These are phyloP conservation scores for Chrysoporthe puriensis DNA, from an alignment of 2,329 filamentous ascomycete genomes.

Conservation along the genomic window DNA sequence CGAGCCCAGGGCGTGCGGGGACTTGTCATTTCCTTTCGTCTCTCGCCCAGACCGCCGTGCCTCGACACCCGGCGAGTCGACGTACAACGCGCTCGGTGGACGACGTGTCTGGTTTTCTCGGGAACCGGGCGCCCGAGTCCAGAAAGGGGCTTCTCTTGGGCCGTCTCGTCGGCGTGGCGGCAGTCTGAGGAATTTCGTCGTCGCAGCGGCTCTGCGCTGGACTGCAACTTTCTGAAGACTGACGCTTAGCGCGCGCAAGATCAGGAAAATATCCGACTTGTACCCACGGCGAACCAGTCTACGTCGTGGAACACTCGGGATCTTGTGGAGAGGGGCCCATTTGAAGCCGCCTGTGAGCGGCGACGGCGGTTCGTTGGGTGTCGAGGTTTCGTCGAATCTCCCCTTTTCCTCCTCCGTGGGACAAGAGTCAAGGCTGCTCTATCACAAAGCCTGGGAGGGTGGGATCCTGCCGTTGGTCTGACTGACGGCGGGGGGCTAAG, in stretches of 20 bases:
- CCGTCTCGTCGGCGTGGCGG: conserved; percentile 19
- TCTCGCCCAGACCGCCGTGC: not conserved
- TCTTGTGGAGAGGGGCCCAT: conserved; percentile 17
- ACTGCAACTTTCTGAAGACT: not conserved
- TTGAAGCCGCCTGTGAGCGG: conserved; percentile 8
- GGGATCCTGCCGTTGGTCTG: conserved; percentile 15
- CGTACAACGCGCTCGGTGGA: conserved; percentile 7
- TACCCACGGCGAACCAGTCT: conserved; percentile 20
- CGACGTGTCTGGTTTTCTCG: not conserved
- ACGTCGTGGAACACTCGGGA: conserved; percentile 19
- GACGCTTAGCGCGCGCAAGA: conserved; percentile 22
- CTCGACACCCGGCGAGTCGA: not conserved
- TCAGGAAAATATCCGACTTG: conserved; percentile 15
- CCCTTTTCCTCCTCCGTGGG: not conserved
- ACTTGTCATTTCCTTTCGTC: conserved; percentile 17
- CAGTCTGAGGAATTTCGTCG: not conserved
- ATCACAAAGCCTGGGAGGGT: conserved; percentile 25
- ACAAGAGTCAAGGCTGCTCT: conserved; percentile 25
- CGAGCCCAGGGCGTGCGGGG: conserved; percentile 18
- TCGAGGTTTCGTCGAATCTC: not conserved
- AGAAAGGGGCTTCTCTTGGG: conserved; percentile 13
- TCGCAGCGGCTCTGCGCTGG: conserved; percentile 12
- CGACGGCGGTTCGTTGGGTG: conserved; percentile 6
- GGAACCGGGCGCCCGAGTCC: not conserved
- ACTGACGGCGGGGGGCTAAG: conserved; percentile 11